A percentile compares a stretch with the other conserved stretches of the same genome.
These are phyloP conservation scores for Protomyces macrosporus DNA, from an alignment of 1,139 yeast species.

Conservation along the genomic window DNA sequence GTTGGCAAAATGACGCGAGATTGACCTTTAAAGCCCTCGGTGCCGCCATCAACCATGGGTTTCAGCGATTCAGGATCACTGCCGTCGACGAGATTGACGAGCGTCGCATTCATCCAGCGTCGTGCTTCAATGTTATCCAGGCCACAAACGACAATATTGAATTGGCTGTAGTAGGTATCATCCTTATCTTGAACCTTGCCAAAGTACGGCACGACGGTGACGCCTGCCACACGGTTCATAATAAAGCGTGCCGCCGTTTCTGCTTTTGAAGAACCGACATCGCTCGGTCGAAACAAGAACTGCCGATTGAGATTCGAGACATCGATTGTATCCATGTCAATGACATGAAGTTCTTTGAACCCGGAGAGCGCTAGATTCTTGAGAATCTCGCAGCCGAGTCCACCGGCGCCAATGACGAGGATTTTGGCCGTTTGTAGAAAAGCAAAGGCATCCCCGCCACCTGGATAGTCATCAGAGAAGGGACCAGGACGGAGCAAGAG, in stretches of 20 bases:
- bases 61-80: slow-evolving; percentile 54
- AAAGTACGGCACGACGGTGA: slow-evolving; percentile 47
- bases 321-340: slow-evolving; percentile 95
- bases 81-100: slow-evolving; percentile 56
- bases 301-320: slow-evolving; percentile 85
- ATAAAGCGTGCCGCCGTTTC: slow-evolving; percentile 67
- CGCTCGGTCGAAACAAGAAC: slow-evolving; percentile 66
- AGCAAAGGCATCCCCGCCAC: slow-evolving; percentile 8
- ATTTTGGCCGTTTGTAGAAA: slow-evolving; percentile 26
- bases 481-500: slow-evolving; percentile 14
- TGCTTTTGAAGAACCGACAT: slow-evolving; percentile 79
- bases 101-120: slow-evolving; percentile 78
- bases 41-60: slow-evolving; percentile 91
- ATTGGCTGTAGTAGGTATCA: slow-evolving; percentile 59
- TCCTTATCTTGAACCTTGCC: slow-evolving; percentile 70
- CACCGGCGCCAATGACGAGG: slow-evolving; percentile 77
- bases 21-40: slow-evolving; percentile 93
- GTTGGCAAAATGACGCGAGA: slow-evolving; percentile 82
- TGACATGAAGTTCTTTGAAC: slow-evolving; percentile 66
- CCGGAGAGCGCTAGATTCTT: slow-evolving; percentile 78
- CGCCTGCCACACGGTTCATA: slow-evolving; percentile 45
- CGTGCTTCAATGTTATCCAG: slow-evolving; percentile 87
- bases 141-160: slow-evolving; percentile 76
- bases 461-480: slow-evolving; percentile 14
- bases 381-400: slow-evolving; percentile 87